A percentile compares a stretch with the other conserved stretches of the same genome.
These are phyloP conservation scores for Tylopilus rubrobrunneus DNA, from an alignment of 768 basidiomycete genomes.

Conservation along the genomic window DNA sequence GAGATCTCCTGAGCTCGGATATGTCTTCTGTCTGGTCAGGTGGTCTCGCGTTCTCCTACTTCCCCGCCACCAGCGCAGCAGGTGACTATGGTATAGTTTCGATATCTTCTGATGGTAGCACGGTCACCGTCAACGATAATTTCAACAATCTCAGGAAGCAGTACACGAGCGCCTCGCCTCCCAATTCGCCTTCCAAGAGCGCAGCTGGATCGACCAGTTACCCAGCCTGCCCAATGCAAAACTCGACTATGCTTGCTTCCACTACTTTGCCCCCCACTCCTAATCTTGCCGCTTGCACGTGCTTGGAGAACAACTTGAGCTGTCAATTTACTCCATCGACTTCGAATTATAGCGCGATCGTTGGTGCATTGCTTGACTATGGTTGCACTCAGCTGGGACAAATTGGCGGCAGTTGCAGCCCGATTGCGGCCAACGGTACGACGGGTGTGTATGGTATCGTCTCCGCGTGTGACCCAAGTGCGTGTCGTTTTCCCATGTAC, in stretches of 20 bases:
- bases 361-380: constrained; percentile 60
- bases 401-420: constrained; percentile 55
- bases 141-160: constrained; percentile 62
- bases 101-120: constrained; percentile 58
- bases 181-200: constrained; percentile 60
- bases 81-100: constrained; percentile 87
- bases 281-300: constrained; percentile 73
- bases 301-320: constrained; percentile 61
- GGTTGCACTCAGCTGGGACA: constrained; percentile 67
- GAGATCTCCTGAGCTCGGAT: constrained; percentile 62
- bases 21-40: constrained; percentile 86
- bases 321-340: constrained; percentile 71
- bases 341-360: constrained; percentile 53
- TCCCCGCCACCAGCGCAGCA: constrained; percentile 68
- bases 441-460: constrained; percentile 74
- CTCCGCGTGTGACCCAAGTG: constrained; percentile 78
- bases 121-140: constrained; percentile 66
- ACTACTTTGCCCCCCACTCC: constrained; percentile 80
- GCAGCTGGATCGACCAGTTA: constrained; percentile 48
- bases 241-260: constrained; percentile 59
- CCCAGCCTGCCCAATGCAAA: constrained; percentile 60
- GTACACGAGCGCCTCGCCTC: constrained; percentile 53
- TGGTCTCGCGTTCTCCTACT: constrained; percentile 86
- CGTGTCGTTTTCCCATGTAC: constrained; percentile 21
- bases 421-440: constrained; percentile 69